phyloP scores from a whole-genome alignment of 2,329 filamentous ascomycete species.

The Cladobotryum protrusum region DNA sequence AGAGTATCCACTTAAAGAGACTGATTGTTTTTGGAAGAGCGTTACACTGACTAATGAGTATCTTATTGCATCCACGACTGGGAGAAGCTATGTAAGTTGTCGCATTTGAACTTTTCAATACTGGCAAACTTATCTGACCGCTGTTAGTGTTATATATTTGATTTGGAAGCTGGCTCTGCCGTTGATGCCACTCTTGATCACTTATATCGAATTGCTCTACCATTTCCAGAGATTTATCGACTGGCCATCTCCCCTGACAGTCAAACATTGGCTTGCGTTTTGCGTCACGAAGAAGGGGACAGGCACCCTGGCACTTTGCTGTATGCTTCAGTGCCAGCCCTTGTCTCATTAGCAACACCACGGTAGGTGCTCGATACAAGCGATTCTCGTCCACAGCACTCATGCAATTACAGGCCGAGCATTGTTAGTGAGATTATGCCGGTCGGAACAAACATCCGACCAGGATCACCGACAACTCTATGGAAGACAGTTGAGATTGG shows the following conservation, averaged over 20 bases:
- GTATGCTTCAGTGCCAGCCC: background rate
- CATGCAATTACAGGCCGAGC: background rate
- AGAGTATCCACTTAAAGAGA: slow-evolving; percentile 11
- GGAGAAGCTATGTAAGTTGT: slow-evolving; percentile 13
- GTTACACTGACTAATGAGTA: slow-evolving; percentile 15
- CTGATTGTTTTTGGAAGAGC: slow-evolving; percentile 18
- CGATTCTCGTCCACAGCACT: background rate
- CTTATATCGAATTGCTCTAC: slow-evolving; percentile 13
- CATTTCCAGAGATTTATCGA: slow-evolving; percentile 13
- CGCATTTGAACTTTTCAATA: background rate
- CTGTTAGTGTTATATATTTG: slow-evolving; percentile 18
- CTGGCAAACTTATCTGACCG: background rate
- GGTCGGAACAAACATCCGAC: background rate
- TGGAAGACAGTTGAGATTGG: slow-evolving; percentile 6
- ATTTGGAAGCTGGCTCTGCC: slow-evolving; percentile 14
- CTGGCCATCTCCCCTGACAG: slow-evolving; percentile 16
- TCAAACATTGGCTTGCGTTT: slow-evolving; percentile 17
- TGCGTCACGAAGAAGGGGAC: slow-evolving; percentile 10
- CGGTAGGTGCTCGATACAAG: background rate
- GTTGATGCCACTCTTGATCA: slow-evolving; percentile 14
- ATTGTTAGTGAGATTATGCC: background rate
- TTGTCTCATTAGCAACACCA: background rate
- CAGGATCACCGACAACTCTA: background rate
- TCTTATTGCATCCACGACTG: slow-evolving; percentile 19
- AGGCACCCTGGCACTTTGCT: background rate